phyloP scores from a whole-genome alignment of 768 basidiomycete species.

The Amanita rimosa region DNA sequence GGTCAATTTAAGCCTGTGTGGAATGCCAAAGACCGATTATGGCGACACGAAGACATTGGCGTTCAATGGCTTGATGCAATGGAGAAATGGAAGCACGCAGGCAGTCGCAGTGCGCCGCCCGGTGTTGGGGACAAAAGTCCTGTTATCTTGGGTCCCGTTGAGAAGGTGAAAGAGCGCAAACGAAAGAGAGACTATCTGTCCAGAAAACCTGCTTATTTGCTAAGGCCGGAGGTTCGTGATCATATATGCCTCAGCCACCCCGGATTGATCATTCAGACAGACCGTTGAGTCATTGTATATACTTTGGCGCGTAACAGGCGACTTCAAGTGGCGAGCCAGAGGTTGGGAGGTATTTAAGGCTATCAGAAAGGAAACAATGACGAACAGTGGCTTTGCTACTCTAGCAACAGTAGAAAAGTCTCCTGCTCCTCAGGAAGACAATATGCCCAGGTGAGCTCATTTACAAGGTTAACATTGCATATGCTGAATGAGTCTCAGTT shows the following conservation, averaged over 20 bases:
- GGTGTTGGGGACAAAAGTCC: constrained; percentile 36
- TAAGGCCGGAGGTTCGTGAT: constrained; percentile 54
- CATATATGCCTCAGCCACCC: not conserved
- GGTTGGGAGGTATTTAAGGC: constrained; percentile 66
- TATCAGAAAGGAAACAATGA: constrained; percentile 49
- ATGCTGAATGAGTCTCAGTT: constrained; percentile 18
- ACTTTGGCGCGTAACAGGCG: constrained; percentile 59
- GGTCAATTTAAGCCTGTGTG: constrained; percentile 13
- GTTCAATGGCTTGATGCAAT: constrained; percentile 39
- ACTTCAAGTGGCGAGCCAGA: constrained; percentile 56
- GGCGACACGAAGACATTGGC: constrained; percentile 12
- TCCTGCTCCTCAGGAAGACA: constrained; percentile 31
- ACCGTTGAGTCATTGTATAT: constrained; percentile 65
- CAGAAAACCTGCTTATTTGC: constrained; percentile 34
- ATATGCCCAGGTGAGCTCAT: constrained; percentile 58
- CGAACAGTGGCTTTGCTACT: constrained; percentile 49
- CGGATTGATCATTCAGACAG: constrained; percentile 21
- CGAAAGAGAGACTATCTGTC: constrained; percentile 43
- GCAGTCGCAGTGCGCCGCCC: constrained; percentile 36
- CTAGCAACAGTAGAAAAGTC: constrained; percentile 34
- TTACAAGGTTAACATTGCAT: not conserved
- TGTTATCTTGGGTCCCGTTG: constrained; percentile 16
- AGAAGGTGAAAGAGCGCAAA: constrained; percentile 13
- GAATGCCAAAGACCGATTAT: constrained; percentile 11
- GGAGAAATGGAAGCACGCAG: constrained; percentile 34